phyloP scores from a whole-genome alignment of 305 asterid genomes.

The Fraxinus nigra region DNA sequence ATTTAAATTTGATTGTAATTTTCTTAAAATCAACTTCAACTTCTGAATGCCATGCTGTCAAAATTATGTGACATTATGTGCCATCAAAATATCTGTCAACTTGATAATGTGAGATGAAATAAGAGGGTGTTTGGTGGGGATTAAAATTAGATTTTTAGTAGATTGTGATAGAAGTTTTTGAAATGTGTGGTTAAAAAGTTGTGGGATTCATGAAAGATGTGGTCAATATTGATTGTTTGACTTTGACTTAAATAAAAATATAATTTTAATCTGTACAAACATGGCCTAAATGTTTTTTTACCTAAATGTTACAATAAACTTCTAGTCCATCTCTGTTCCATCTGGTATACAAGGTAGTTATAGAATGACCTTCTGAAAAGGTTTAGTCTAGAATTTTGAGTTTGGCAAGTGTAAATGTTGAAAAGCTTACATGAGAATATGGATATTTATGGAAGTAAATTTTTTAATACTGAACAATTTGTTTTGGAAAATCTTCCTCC shows the following conservation, averaged over 20 bases:
- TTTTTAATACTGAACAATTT: neutral
- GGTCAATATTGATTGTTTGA: too few relatives aligned
- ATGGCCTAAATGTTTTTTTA: neutral
- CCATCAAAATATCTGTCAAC: neutral
- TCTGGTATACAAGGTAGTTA: neutral
- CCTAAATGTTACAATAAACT: neutral
- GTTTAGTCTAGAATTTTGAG: neutral
- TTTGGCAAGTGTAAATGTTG: neutral
- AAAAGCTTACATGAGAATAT: neutral
- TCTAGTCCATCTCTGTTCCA: neutral
- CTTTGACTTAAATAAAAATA: too few relatives aligned
- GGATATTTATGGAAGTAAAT: neutral
- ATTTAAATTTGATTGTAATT: neutral
- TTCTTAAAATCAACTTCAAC: conserved; percentile 5
- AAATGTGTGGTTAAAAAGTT: too few relatives aligned
- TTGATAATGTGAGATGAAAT: neutral
- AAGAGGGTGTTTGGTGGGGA: neutral
- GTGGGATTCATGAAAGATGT: too few relatives aligned
- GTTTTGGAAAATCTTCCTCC: neutral
- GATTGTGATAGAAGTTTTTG: too few relatives aligned
- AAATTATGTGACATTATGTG: neutral
- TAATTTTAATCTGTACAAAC: too few relatives aligned
- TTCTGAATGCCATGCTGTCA: neutral
- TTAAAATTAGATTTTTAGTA: too few relatives aligned
- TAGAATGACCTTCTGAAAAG: neutral